Evolutionary conservation across 106 monocot species (phyloP).

Genomic region (Apostasia shenzhenica): DNA sequence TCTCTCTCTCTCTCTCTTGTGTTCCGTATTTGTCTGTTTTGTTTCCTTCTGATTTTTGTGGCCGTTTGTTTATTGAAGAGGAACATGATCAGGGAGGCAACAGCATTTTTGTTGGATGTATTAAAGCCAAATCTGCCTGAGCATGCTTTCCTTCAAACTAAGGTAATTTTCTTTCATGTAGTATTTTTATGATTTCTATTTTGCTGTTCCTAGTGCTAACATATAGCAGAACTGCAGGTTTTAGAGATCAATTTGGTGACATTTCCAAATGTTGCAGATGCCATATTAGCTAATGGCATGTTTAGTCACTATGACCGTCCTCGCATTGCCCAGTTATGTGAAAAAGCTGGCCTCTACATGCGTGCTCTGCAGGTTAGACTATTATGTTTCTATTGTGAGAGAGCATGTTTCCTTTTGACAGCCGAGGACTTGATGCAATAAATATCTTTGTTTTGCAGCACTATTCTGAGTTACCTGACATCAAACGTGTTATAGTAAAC

Average conservation of each 20-base stretch:
- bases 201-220: neutral
- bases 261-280: constrained; percentile 99
- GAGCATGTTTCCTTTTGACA: neutral
- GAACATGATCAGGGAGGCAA: constrained; percentile 95
- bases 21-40: neutral
- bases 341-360: constrained; percentile 92
- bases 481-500: constrained; percentile 96
- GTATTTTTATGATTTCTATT: neutral
- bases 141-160: constrained; percentile 97
- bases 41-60: neutral
- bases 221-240: constrained; percentile 36
- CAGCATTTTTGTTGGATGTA: constrained; percentile 96
- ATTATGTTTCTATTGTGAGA: neutral
- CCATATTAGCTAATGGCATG: constrained; percentile 99
- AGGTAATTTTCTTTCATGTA: constrained; percentile 27
- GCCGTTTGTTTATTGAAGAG: constrained; percentile 45
- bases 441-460: constrained; percentile 42
- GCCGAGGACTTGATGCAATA: too few species aligned
- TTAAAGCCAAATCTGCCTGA: constrained; percentile 96
- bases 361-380: constrained; percentile 87
- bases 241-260: constrained; percentile 99
- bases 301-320: constrained; percentile 98
- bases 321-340: constrained; percentile 90
- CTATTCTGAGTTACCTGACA: constrained; percentile 91
- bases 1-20: too few species aligned